These are phyloP conservation scores for Toxoplasma gondii DNA, from an alignment of 169 alveolate species.

Conservation along the genomic window DNA sequence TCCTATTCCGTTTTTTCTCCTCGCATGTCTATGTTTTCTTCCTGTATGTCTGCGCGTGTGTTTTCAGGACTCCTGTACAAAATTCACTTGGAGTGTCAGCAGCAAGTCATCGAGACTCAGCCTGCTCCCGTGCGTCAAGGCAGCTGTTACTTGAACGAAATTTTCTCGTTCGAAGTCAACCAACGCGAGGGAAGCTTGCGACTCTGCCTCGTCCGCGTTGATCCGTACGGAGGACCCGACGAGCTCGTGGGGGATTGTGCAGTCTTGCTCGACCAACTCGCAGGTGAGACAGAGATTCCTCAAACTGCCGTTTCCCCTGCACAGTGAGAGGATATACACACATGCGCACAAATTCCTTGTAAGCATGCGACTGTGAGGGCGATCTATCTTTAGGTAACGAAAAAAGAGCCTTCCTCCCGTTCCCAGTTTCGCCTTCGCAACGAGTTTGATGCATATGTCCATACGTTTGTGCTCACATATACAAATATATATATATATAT, in stretches of 20 bases:
- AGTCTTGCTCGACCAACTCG: constrained; percentile 38
- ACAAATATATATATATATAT: neutral
- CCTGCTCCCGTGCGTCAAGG: constrained; percentile 42
- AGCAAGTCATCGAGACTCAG: constrained; percentile 62
- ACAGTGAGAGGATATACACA: too few relatives aligned
- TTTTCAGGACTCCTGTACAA: constrained; percentile 37
- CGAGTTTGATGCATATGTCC: neutral
- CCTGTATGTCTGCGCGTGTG: neutral
- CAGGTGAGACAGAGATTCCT: constrained; percentile 8
- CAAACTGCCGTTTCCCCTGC: too few relatives aligned
- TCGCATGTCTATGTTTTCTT: neutral
- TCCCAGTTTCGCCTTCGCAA: too few relatives aligned
- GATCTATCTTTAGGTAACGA: too few relatives aligned
- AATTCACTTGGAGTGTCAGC: constrained; percentile 64
- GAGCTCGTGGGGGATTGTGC: constrained; percentile 64
- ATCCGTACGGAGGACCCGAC: constrained; percentile 50
- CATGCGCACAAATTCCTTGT: too few relatives aligned
- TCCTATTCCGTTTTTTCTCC: too few relatives aligned
- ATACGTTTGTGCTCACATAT: neutral
- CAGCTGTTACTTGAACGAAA: constrained; percentile 49
- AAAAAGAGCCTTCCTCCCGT: too few relatives aligned
- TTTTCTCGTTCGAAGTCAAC: constrained; percentile 49
- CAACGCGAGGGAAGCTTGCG: constrained; percentile 54
- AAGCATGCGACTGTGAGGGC: neutral
- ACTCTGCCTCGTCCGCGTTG: constrained; percentile 48